phyloP scores from a whole-genome alignment of 2,329 filamentous ascomycete species.

The Cryphonectria radicalis region DNA sequence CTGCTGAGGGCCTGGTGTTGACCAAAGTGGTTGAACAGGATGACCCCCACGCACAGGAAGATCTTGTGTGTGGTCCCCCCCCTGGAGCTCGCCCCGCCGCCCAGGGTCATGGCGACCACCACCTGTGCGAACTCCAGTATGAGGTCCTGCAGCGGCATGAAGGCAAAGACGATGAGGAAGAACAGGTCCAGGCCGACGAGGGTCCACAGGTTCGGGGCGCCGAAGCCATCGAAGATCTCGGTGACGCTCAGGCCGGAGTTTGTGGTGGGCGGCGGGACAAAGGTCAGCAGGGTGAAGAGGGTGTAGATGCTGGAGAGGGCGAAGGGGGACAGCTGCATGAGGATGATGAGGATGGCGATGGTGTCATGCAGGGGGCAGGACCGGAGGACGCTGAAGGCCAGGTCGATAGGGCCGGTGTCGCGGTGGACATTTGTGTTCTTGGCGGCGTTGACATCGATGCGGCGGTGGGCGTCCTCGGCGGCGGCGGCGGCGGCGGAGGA shows the following conservation, averaged over 20 bases:
- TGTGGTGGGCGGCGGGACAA: conserved; percentile 81
- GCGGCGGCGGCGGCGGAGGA: conserved; percentile 11
- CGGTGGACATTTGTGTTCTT: conserved; percentile 71
- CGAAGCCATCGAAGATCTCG: conserved; percentile 88
- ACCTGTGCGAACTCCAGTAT: conserved; percentile 90
- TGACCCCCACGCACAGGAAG: conserved; percentile 71
- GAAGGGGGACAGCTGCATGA: conserved; percentile 89
- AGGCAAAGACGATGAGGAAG: conserved; percentile 83
- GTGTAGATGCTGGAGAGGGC: conserved; percentile 88
- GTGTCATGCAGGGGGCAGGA: conserved; percentile 93
- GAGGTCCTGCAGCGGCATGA: conserved; percentile 84
- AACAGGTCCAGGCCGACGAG: conserved; percentile 83
- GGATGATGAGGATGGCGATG: conserved; percentile 92
- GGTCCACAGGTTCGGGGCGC: conserved; percentile 83
- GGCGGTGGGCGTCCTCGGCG: conserved; percentile 58
- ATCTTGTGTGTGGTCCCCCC: conserved; percentile 74
- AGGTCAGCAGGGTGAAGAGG: conserved; percentile 89
- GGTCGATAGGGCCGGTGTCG: conserved; percentile 72
- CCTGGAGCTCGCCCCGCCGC: conserved; percentile 74
- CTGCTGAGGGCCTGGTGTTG: conserved; percentile 49
- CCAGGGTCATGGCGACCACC: conserved; percentile 88
- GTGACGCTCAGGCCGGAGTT: conserved; percentile 81
- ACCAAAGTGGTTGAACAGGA: conserved; percentile 59
- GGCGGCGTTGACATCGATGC: conserved; percentile 71
- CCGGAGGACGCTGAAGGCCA: conserved; percentile 84